These are phyloP conservation scores for Naumovozyma dairenensis DNA, from an alignment of 805 yeast genomes.

Conservation along the genomic window DNA sequence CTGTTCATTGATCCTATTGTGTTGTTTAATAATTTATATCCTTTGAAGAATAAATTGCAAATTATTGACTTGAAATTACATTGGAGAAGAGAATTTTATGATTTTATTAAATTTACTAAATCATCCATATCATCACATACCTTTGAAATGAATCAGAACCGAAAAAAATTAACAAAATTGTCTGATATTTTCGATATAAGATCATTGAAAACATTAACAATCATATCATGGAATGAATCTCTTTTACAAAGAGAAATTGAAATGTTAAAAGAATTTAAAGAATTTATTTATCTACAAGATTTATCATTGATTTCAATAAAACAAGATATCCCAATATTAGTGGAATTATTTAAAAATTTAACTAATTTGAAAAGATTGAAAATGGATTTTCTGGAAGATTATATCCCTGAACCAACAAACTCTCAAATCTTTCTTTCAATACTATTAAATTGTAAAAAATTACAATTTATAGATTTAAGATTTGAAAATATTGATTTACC, in stretches of 20 bases:
- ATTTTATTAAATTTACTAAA: background rate
- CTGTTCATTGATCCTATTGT: constrained; percentile 33
- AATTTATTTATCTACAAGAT: constrained; percentile 31
- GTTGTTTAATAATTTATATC: constrained; percentile 30
- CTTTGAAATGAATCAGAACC: no score
- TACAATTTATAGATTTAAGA: constrained; percentile 33
- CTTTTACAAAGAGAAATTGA: constrained; percentile 26
- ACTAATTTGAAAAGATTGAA: constrained; percentile 30
- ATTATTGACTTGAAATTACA: constrained; percentile 32
- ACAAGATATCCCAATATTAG: constrained; percentile 25
- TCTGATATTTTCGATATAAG: constrained; percentile 31
- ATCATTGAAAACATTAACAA: constrained; percentile 29
- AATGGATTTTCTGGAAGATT: constrained; percentile 32
- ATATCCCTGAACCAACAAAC: constrained; percentile 25
- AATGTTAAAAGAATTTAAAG: constrained; percentile 31
- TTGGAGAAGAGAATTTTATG: constrained; percentile 34
- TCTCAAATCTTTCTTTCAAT: constrained; percentile 30
- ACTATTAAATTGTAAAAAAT: constrained; percentile 25
- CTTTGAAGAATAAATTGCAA: constrained; percentile 24
- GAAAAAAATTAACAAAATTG: constrained; percentile 18
- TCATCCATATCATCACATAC: constrained; percentile 5
- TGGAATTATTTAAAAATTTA: constrained; percentile 25
- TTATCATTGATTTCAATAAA: constrained; percentile 34
- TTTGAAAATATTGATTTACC: constrained; percentile 28
- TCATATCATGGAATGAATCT: constrained; percentile 37